Evolutionary conservation across 2,329 filamentous ascomycete genomes (phyloP), one percentile per base, ranked within the genome.

Genomic region (Ophiostoma ips): DNA sequence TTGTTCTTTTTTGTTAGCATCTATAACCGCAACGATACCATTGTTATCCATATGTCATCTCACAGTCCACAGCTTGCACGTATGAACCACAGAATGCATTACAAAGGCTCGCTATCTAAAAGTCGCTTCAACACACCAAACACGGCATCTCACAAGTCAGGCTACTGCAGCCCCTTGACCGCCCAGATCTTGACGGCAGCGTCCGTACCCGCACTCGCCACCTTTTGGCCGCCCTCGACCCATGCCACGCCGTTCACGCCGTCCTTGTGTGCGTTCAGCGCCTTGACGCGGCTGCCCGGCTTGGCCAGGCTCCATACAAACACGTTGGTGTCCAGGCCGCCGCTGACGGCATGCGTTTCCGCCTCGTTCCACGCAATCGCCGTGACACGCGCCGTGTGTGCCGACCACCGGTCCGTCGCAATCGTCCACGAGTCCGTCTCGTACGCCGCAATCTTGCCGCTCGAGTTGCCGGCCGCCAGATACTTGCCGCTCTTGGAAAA

Each of bases 221-320:
- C 73, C 67, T 77, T 86, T 16, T 66, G 66, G 52, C 72, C 71
- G 9, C 75, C 78, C 28, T 73, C 75, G 13, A 86, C 73, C 71
- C 90, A 98, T 12, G 76, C 76, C 15, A 96, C 83, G 15, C 86
- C 90, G 57, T 84, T 87, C 16, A 96, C 88, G 10, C 92, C 92
- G 61, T 96, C 92, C 68, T 95, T 95, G 69, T 98, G 92, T 46
- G 90, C 88, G 61, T 95, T 94, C 19, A 80, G 68, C 13, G 81
- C 83, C 70, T 92, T 90, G 57, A 94, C 77, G 57, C 90, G 77
- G 65, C 85, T 85, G 2, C 87, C 88, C 1, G 90, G 90, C 62
- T 87, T 85, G 36, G 70, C 73, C 50, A 95, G 66, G 63, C 87
- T 95, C 87, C 92, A 98, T 30, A 95, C 81, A 62, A 87, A 89